A percentile compares a stretch with the other conserved stretches of the same genome.
Evolutionary conservation across 345 rosid species (phyloP).

Genomic region (Raphanus sativus): DNA sequence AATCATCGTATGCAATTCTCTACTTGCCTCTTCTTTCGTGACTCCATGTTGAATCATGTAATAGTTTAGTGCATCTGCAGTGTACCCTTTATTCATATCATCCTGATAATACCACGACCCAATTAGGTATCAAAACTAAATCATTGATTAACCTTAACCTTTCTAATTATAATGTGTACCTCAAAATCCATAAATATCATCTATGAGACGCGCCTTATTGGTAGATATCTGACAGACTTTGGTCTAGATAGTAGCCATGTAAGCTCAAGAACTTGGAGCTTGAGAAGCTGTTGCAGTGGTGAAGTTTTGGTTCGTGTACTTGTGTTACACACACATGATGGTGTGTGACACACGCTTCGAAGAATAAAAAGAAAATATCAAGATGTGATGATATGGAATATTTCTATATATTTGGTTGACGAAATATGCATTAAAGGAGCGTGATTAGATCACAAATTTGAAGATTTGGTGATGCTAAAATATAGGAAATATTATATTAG

Average conservation of each 20-base stretch:
- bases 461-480: no score
- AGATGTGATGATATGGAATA: no score
- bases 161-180: not conserved
- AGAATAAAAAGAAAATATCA: no score
- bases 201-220: conserved; percentile 7
- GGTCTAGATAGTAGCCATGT: conserved; percentile 22
- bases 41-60: conserved; percentile 25
- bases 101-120: conserved; percentile 21
- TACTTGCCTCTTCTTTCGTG: conserved; percentile 8
- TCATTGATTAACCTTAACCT: not conserved
- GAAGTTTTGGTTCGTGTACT: no score
- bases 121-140: not conserved
- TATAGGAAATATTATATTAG: no score
- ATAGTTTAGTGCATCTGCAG: conserved; percentile 6
- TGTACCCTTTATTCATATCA: conserved; percentile 34
- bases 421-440: no score
- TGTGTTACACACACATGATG: no score
- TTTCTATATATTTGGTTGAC: no score
- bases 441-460: no score
- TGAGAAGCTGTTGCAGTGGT: no score
- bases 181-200: not conserved
- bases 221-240: not conserved
- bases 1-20: not conserved
- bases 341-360: no score
- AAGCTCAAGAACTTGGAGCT: no score